These are phyloP conservation scores for Botryosphaeria dothidea DNA, from an alignment of 2,329 filamentous ascomycete genomes.

Conservation along the genomic window DNA sequence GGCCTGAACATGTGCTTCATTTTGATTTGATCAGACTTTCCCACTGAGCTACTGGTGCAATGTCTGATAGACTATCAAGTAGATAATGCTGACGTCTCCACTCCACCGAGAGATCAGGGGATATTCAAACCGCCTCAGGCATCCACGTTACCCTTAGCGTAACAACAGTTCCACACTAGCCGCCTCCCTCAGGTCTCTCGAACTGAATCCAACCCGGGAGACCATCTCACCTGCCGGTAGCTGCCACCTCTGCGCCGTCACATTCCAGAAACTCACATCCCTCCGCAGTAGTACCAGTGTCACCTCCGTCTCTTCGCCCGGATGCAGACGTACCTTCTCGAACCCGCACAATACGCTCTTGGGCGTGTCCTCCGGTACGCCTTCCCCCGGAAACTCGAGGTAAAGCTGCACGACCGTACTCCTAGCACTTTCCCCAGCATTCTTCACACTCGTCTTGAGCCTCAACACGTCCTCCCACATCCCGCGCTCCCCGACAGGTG, in stretches of 20 bases:
- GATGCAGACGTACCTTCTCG: slow-evolving; percentile 48
- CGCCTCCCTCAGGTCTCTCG: neutral
- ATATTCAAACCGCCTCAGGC: too few relatives aligned
- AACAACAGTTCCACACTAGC: neutral
- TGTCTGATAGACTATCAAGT: too few relatives aligned
- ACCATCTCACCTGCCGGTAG: slow-evolving; percentile 30
- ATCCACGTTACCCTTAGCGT: neutral
- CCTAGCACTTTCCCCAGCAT: slow-evolving; percentile 52
- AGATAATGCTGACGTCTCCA: too few relatives aligned
- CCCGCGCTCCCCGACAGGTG: slow-evolving; percentile 55
- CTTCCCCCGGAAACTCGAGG: slow-evolving; percentile 43
- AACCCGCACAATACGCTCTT: slow-evolving; percentile 47
- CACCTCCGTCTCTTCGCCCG: slow-evolving; percentile 43
- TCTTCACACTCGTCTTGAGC: slow-evolving; percentile 50
- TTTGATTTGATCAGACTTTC: too few relatives aligned
- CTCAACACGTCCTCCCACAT: slow-evolving; percentile 52
- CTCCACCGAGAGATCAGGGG: too few relatives aligned
- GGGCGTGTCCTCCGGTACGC: slow-evolving; percentile 46
- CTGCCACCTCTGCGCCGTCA: slow-evolving; percentile 44
- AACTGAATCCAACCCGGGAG: slow-evolving; percentile 31
- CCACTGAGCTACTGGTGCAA: too few relatives aligned
- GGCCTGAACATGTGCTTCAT: too few relatives aligned
- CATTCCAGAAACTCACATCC: slow-evolving; percentile 54
- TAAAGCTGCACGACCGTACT: slow-evolving; percentile 59
- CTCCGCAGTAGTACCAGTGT: slow-evolving; percentile 50